Evolutionary conservation across 306 rosid species (phyloP).

Genomic region (Rosa persica): DNA sequence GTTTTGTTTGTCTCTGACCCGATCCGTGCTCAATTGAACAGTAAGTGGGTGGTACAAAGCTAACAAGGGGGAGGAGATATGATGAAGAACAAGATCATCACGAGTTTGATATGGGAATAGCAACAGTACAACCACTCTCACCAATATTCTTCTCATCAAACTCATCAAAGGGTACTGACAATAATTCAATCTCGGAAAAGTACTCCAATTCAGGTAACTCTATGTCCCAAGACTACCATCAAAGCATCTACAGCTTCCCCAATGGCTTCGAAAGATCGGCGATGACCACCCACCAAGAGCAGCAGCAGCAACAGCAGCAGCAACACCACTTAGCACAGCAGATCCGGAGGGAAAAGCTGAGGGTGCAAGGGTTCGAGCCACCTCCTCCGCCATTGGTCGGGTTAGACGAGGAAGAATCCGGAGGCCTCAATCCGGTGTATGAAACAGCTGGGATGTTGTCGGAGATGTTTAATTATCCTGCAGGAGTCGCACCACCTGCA

Average conservation of each 20-base stretch:
- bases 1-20: conserved; percentile 29
- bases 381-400: conserved; percentile 56
- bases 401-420: conserved; percentile 56
- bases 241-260: conserved; percentile 67
- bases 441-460: conserved; percentile 85
- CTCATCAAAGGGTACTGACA: conserved; percentile 26
- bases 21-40: conserved; percentile 32
- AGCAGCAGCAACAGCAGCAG: conserved; percentile 48
- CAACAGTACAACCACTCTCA: conserved; percentile 34
- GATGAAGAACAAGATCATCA: conserved; percentile 35
- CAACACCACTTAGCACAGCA: conserved; percentile 67
- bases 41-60: conserved; percentile 6
- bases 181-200: conserved; percentile 30
- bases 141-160: conserved; percentile 30
- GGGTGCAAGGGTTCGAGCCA: conserved; percentile 61
- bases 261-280: conserved; percentile 83
- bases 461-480: conserved; percentile 82
- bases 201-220: conserved; percentile 36
- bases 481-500: conserved; percentile 26
- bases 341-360: conserved; percentile 87
- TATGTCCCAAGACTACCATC: conserved; percentile 95
- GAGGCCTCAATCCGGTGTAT: conserved; percentile 51
- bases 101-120: conserved; percentile 56
- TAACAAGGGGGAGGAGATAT: conserved; percentile 13
- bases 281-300: conserved; percentile 34